phyloP scores from a whole-genome alignment of 352 stramenopile genomes.

The Pseudoperonospora humuli region DNA sequence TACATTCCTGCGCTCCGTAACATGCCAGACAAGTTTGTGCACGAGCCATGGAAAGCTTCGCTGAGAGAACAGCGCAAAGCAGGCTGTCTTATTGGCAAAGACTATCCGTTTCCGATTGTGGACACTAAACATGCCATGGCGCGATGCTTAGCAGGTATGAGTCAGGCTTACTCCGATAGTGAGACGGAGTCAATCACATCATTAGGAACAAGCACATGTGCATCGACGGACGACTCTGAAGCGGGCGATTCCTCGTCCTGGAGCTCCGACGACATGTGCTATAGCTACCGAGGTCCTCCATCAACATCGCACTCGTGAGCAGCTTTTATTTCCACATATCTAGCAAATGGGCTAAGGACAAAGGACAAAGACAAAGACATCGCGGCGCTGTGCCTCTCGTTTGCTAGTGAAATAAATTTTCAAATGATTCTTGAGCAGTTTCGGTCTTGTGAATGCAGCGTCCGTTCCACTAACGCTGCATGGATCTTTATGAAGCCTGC shows the following conservation, averaged over 20 bases:
- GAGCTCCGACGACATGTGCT: conserved; percentile 26
- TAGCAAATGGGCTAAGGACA: too few relatives aligned
- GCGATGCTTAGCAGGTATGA: conserved; percentile 80
- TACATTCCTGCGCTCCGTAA: conserved; percentile 87
- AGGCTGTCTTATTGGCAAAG: conserved; percentile 85
- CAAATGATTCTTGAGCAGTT: too few relatives aligned
- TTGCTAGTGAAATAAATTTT: too few relatives aligned
- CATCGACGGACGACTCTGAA: conserved; percentile 5
- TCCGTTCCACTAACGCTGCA: too few relatives aligned
- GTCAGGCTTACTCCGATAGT: conserved; percentile 29
- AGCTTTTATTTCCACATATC: background rate
- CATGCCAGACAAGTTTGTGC: conserved; percentile 93
- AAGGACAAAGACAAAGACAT: too few relatives aligned
- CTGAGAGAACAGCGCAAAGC: conserved; percentile 74
- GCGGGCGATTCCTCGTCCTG: background rate
- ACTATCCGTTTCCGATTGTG: conserved; percentile 95
- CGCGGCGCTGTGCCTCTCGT: too few relatives aligned
- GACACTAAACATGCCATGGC: conserved; percentile 86
- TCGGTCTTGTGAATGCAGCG: too few relatives aligned
- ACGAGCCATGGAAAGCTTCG: conserved; percentile 95
- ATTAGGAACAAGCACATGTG: conserved; percentile 2
- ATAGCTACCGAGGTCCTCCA: conserved; percentile 13
- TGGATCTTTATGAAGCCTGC: too few relatives aligned
- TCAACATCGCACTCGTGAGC: conserved; percentile 1
- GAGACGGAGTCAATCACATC: conserved; percentile 12